These are phyloP conservation scores for Xerocomellus amylosporus DNA, from an alignment of 768 basidiomycete genomes.

Conservation along the genomic window DNA sequence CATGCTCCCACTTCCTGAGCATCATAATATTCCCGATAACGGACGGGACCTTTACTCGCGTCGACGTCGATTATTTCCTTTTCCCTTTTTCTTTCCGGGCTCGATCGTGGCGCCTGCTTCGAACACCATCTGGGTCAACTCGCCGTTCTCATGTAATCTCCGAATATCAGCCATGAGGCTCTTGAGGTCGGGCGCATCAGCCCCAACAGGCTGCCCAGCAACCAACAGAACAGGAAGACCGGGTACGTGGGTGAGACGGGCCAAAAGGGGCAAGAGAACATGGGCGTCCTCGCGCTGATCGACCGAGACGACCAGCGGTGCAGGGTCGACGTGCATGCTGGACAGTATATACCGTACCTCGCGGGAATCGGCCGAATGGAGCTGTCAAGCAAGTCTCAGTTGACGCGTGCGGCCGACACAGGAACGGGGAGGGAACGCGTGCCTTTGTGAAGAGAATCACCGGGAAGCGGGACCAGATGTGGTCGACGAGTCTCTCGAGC, in stretches of 20 bases:
- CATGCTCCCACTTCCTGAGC: neutral
- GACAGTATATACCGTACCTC: constrained; percentile 62
- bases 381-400: constrained; percentile 35
- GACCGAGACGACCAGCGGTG: constrained; percentile 66
- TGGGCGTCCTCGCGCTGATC: constrained; percentile 70
- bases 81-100: constrained; percentile 53
- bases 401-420: neutral
- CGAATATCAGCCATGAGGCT: constrained; percentile 47
- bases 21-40: neutral
- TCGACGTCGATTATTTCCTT: constrained; percentile 15
- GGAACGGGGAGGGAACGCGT: neutral
- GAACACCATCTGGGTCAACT: constrained; percentile 48
- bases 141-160: constrained; percentile 46
- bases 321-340: constrained; percentile 55
- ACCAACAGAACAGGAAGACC: constrained; percentile 68
- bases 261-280: constrained; percentile 59
- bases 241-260: constrained; percentile 52
- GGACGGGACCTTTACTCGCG: constrained; percentile 3
- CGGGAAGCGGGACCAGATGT: constrained; percentile 72
- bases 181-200: constrained; percentile 16
- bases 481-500: constrained; percentile 53
- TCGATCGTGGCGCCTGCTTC: constrained; percentile 59
- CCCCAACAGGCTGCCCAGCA: constrained; percentile 57
- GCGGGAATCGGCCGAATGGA: constrained; percentile 61
- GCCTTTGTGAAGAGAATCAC: constrained; percentile 77